phyloP scores from a whole-genome alignment of 768 basidiomycete species.

The Dioszegia aurantiaca region DNA sequence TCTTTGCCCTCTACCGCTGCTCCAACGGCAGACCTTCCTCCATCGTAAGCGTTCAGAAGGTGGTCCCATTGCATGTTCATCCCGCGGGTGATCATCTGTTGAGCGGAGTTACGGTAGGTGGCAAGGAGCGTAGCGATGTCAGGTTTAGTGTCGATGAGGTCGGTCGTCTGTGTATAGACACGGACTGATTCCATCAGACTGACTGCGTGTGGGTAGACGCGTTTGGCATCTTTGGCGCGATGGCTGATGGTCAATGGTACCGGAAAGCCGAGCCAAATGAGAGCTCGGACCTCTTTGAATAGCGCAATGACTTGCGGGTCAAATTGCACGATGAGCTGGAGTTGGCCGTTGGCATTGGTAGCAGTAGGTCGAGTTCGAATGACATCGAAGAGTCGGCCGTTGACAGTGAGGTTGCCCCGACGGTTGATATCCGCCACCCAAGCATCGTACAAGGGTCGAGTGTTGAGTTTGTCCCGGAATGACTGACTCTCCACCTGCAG shows the following conservation, averaged over 20 bases:
- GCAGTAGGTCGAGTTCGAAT: constrained; percentile 47
- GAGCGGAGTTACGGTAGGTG: constrained; percentile 86
- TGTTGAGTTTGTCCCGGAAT: constrained; percentile 95
- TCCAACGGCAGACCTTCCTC: constrained; percentile 65
- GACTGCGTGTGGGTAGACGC: constrained; percentile 97
- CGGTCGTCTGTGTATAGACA: constrained; percentile 92
- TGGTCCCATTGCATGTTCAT: constrained; percentile 88
- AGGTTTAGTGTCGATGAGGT: constrained; percentile 82
- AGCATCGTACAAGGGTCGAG: constrained; percentile 86
- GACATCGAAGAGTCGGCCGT: constrained; percentile 89
- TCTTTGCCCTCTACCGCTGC: constrained; percentile 69
- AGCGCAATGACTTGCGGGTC: constrained; percentile 91
- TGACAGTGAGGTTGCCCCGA: constrained; percentile 60
- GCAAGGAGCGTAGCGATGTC: constrained; percentile 93
- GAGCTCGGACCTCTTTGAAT: constrained; percentile 95
- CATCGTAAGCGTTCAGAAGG: constrained; percentile 91
- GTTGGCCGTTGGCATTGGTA: constrained; percentile 55
- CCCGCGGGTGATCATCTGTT: constrained; percentile 90
- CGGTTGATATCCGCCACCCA: constrained; percentile 95
- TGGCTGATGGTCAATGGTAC: constrained; percentile 92
- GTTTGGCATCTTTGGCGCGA: constrained; percentile 97
- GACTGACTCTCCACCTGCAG: constrained; percentile 85
- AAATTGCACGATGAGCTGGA: constrained; percentile 86
- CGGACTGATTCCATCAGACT: constrained; percentile 91
- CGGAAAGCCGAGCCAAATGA: constrained; percentile 92